Base-by-base conservation (phyloP, 2,329 filamentous ascomycete species). In the Pseudogymnoascus sp. region DNA sequence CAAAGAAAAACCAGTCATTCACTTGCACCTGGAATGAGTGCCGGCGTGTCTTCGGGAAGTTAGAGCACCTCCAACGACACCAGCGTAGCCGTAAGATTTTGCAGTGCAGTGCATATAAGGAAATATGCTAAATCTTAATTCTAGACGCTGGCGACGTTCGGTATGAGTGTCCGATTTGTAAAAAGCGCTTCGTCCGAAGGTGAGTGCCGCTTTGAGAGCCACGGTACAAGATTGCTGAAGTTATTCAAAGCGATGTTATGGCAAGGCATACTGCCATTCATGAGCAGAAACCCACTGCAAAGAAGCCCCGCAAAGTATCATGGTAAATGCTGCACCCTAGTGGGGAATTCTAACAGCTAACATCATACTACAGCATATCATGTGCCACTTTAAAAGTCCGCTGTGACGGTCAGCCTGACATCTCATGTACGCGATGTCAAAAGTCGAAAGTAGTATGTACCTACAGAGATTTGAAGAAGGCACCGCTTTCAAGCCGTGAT, bases 101-200 rank as follows among this genome's bases (percentile, higher is more conserved):
- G 22, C 11, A 22, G 58, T 16, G 41, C n/a, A n/a, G n/a, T n/a
- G n/a, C n/a, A n/a, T 43, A 58, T 39, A 35, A 61, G 28, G 20
- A 14, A n/a, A 28, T 54, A 18, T 9, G 28, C 61, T 62, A 28
- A 61, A 11, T 18, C n/a, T 43, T 25, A 20, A 12, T 37, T 35
- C 58, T 33, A 63, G 63, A 64, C 47, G 57, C 63, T 20, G 63
- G 63, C 6, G 63, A 64, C 58, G 63, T 63, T 58, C 61, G 59
- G 37, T 63, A 64, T 50, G 63, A 63, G 58, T 64, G 63, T 57
- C 61, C 63, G 39, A 60, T 63, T 25, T 64, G 63, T 35, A 60
- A 63, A 57, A 64, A 64, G 59, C 63, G 63, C 35, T 64, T 64
- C 58, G 63, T 60, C 57, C 61, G 63, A 61, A 60, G 63, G 63